Evolutionary conservation across 441 rosid species (phyloP), one percentile per base, ranked within the genome.

Genomic region (Pelargonium citronellum): DNA sequence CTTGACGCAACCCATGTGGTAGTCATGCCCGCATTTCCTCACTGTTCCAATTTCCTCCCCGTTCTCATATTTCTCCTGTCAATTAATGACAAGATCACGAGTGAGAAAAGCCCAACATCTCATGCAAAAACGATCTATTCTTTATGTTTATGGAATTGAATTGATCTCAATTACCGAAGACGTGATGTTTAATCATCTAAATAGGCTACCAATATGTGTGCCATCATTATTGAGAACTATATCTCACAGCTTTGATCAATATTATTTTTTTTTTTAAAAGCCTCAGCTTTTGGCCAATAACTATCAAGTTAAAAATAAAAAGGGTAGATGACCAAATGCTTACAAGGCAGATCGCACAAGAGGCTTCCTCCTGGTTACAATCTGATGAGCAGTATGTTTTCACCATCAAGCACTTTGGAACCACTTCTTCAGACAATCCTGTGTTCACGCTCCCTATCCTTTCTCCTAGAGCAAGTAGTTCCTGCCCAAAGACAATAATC

Each of bases 271-370:
- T 30, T 2, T 30, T 30, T 3, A 30, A 30, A 30, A 30, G 37
- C 37, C 37, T 30, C 65, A 61, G 51, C 15, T 12, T 63, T 64
- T 64, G 20, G 22, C 10, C 67, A 30, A 15, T 30, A 46, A 5
- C 67, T 10, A 7, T 16, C 16, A 3, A 20, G n/a, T 58, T 68
- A 4, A 17, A 53, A 16, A 17, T 37, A 51, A 39, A 27, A 8
- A 57, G 39, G 15, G 2, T 20, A 51, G 7, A 13, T 12, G 5
- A 51, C 58, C 19, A 64, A 39, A 65, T 57, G 43, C 76, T 73
- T 76, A 81, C 84, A 43, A 78, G 77, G 75, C 84, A 78, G 76
- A 81, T 81, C 46, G 73, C 75, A 64, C 84, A 81, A 1, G 61
- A 66, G n/a, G 62, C 71, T 51, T 74, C 80, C 44, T 78, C 74